phyloP scores from a whole-genome alignment of 106 monocot genomes.

The Platanthera guangdongensis region DNA sequence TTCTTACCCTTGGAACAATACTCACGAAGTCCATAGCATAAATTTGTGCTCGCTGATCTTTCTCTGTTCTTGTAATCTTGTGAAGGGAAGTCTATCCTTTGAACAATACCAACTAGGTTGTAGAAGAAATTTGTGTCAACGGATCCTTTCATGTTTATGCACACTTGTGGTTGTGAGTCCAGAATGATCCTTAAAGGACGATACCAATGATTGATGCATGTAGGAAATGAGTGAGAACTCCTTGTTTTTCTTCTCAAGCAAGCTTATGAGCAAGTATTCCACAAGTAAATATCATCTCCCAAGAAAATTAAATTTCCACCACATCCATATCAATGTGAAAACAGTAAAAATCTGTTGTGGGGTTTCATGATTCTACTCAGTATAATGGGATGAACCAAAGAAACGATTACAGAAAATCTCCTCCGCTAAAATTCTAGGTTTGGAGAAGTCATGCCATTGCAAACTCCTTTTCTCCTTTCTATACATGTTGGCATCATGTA shows the following conservation, averaged over 20 bases:
- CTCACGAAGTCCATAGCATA: not conserved
- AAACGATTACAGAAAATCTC: constrained; percentile 55
- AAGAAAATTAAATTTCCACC: not conserved
- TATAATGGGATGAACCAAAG: constrained; percentile 15
- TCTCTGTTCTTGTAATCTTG: not conserved
- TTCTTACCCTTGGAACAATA: not conserved
- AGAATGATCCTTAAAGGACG: not conserved
- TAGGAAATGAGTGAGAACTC: constrained; percentile 1
- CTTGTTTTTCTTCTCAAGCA: not conserved
- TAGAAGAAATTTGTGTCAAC: not conserved
- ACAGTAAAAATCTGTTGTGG: not conserved
- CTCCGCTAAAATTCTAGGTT: constrained; percentile 18
- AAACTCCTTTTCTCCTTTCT: constrained; percentile 52
- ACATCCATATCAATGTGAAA: not conserved
- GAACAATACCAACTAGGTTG: not conserved
- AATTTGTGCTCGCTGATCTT: not conserved
- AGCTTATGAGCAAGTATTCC: not conserved
- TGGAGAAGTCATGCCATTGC: constrained; percentile 15
- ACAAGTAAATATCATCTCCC: not conserved
- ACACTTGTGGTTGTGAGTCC: not conserved
- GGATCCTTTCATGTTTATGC: not conserved
- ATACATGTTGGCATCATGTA: constrained; percentile 40
- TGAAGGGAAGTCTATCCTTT: not conserved
- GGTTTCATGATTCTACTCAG: not conserved
- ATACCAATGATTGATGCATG: not conserved